Evolutionary conservation across 176 grass and related monocot genomes (phyloP).

Genomic region (Oryza australiensis): DNA sequence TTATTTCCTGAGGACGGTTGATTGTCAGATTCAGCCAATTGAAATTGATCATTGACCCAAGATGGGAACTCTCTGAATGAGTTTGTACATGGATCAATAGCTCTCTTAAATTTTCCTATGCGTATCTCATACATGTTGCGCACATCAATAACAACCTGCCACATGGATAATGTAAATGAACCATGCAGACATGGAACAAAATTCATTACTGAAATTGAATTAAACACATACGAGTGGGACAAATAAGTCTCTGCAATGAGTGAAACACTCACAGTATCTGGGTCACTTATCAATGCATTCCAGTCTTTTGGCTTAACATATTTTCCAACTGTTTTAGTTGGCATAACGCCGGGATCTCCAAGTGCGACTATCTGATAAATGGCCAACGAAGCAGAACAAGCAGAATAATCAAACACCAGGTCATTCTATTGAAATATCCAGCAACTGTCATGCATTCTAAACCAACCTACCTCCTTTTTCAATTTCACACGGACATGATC

Average conservation of each 20-base stretch:
- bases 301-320: conserved; percentile 93
- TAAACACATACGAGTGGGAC: not conserved
- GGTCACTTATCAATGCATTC: conserved; percentile 89
- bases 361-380: conserved; percentile 79
- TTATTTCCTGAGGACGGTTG: conserved; percentile 11
- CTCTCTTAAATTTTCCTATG: conserved; percentile 93
- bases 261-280: conserved; percentile 67
- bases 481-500: conserved; percentile 98
- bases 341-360: conserved; percentile 77
- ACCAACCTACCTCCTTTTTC: conserved; percentile 82
- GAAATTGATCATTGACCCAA: conserved; percentile 82
- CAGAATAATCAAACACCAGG: not conserved
- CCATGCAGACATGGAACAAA: conserved; percentile 7
- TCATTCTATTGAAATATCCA: not conserved
- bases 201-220: conserved; percentile 7
- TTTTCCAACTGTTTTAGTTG: conserved; percentile 86
- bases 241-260: conserved; percentile 5
- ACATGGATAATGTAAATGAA: conserved; percentile 24
- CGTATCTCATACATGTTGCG: conserved; percentile 94
- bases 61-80: conserved; percentile 87
- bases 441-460: conserved; percentile 6
- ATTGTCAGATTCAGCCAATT: conserved; percentile 54
- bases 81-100: conserved; percentile 77
- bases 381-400: conserved; percentile 23
- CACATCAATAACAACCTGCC: conserved; percentile 91